phyloP scores from a whole-genome alignment of 345 rosid species.

The Populus tremula region DNA sequence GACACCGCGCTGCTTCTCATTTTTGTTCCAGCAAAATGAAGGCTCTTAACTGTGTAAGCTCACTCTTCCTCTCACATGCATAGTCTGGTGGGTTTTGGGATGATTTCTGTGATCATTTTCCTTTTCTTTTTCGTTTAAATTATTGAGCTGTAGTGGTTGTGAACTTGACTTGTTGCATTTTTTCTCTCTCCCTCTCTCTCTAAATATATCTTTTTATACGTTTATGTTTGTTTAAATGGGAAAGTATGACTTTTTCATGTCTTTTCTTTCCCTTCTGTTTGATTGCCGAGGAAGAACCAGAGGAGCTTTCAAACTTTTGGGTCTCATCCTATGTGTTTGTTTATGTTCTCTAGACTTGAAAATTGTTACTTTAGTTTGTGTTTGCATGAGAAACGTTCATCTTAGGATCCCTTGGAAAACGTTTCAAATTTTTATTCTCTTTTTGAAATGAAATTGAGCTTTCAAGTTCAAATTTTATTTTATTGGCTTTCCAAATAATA shows the following conservation, averaged over 20 bases:
- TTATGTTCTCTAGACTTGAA: too few relatives aligned
- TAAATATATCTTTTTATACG: too few relatives aligned
- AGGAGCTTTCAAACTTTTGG: too few relatives aligned
- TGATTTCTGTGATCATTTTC: background rate
- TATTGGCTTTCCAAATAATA: background rate
- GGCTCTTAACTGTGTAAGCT: conserved; percentile 34
- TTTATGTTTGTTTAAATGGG: too few relatives aligned
- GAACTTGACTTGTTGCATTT: conserved; percentile 9
- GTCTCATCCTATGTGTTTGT: too few relatives aligned
- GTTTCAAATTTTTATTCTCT: too few relatives aligned
- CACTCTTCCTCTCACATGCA: background rate
- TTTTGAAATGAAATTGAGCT: background rate
- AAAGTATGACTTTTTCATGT: too few relatives aligned
- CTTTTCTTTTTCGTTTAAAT: background rate
- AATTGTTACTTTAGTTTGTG: too few relatives aligned
- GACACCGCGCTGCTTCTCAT: background rate
- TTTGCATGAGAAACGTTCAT: too few relatives aligned
- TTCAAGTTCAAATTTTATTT: background rate
- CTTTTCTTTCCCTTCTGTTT: too few relatives aligned
- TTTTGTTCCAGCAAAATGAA: conserved; percentile 29
- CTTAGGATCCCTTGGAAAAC: background rate
- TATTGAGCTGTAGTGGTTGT: background rate
- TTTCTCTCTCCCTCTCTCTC: background rate
- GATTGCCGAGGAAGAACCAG: too few relatives aligned
- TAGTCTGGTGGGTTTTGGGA: background rate